Percentiles rank a stretch among this genome's conserved stretches.
Conservation (phyloP, 2,329 filamentous ascomycete genomes). For the Huntiella omanensis region DNA sequence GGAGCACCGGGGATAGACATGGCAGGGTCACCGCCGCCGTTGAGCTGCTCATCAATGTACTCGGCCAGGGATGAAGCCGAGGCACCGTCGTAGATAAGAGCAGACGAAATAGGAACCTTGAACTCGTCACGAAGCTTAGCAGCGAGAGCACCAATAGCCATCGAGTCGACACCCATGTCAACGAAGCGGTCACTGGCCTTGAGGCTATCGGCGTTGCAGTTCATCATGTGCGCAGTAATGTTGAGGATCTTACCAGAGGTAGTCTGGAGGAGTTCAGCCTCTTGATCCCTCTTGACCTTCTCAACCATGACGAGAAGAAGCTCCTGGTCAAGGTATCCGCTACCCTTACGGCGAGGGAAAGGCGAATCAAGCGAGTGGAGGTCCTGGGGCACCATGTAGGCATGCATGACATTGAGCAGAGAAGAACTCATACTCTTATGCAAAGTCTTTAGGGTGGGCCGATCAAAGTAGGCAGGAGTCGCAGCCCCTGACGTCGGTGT, state of each 20-base stretch:
- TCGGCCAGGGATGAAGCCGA: conserved; percentile 23
- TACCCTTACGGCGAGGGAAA: conserved; percentile 16
- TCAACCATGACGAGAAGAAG: conserved; percentile 19
- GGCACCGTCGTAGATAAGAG: conserved; percentile 30
- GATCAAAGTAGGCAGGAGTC: conserved; percentile 6
- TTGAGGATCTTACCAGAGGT: conserved; percentile 22
- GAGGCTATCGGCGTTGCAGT: conserved; percentile 22
- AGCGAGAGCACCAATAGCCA: conserved; percentile 32
- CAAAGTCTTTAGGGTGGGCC: conserved; percentile 4
- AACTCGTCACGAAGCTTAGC: conserved; percentile 32
- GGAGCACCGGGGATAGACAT: conserved; percentile 8
- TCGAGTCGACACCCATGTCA: conserved; percentile 32
- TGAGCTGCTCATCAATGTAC: conserved; percentile 20
- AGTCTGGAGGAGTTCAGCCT: conserved; percentile 14
- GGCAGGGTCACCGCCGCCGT: conserved; percentile 6
- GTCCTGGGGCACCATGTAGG: conserved; percentile 22
- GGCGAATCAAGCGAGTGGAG: conserved; percentile 19
- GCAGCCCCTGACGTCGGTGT: not conserved
- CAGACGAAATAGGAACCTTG: conserved; percentile 28
- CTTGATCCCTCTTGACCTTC: conserved; percentile 13
- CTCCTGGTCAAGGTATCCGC: conserved; percentile 19
- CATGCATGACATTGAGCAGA: conserved; percentile 13
- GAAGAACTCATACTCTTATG: conserved; percentile 6
- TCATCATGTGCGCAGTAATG: conserved; percentile 27
- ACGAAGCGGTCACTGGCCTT: conserved; percentile 27